Conservation (phyloP, 1,139 yeast species). For the Sugiyamaella castrensis region DNA sequence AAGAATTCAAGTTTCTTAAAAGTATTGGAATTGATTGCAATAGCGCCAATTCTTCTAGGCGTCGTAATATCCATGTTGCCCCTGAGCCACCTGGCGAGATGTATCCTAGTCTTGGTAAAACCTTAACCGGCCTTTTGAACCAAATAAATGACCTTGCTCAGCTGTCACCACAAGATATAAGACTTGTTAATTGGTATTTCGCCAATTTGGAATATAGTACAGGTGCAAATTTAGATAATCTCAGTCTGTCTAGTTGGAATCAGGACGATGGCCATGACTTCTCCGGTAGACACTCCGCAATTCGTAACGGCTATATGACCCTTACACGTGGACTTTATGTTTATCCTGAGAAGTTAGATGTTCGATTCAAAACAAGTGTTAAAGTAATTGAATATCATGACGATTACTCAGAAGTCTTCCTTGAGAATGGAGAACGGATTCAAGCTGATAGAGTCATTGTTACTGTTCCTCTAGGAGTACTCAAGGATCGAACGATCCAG, state of each 20-base stretch:
- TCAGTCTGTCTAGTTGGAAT: conserved; percentile 43
- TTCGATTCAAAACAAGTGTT: conserved; percentile 41
- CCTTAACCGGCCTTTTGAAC: conserved; percentile 37
- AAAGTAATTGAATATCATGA: conserved; percentile 39
- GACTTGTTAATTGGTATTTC: conserved; percentile 42
- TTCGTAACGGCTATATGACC: conserved; percentile 39
- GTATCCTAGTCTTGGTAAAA: conserved; percentile 40
- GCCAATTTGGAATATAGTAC: conserved; percentile 43
- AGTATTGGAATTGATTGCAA: conserved; percentile 33
- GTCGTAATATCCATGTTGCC: conserved; percentile 33
- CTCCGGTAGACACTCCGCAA: conserved; percentile 41
- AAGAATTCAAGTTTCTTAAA: conserved; percentile 34
- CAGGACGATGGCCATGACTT: conserved; percentile 44
- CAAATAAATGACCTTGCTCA: conserved; percentile 36
- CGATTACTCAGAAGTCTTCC: conserved; percentile 34
- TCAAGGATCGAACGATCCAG: conserved; percentile 40
- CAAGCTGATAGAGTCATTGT: conserved; percentile 42
- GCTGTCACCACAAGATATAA: conserved; percentile 37
- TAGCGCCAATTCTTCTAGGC: conserved; percentile 15
- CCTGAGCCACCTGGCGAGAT: conserved; percentile 40
- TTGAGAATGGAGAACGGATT: conserved; percentile 42
- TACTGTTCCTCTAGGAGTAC: conserved; percentile 44
- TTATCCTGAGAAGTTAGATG: conserved; percentile 41
- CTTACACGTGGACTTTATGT: conserved; percentile 42
- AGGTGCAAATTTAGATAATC: conserved; percentile 38